Evolutionary conservation across 345 rosid species (phyloP), one percentile per base, ranked within the genome.

Genomic region (Brassica rapa): DNA sequence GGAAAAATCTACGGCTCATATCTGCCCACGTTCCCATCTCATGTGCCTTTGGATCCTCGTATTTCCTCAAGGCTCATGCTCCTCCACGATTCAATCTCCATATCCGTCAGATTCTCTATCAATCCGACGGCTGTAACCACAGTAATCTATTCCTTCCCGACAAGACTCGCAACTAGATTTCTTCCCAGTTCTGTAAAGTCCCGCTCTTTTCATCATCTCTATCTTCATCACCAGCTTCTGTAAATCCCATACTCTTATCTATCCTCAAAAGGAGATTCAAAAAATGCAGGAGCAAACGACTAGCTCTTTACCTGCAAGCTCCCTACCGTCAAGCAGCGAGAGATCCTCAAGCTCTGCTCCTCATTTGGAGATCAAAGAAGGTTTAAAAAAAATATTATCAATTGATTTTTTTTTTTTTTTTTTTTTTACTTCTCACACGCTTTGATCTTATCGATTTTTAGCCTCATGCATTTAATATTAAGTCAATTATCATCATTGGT

Each of bases 331-430:
- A 25, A 92, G 98, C 78, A 90, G 98, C 65, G 98, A 94, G 82
- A 88, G 94, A 82, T 94, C 98, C 62, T 90, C 97, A 8, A 88
- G 98, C 82, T 89, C 98, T 9, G 91, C 93, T 33, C 88, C 86
- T 14, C 97, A 88, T 37, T 85, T 83, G 55, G 94, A 90, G 81
- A 83, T 86, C 82, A 94, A 88, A 86, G 98, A 89, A 85, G 97
- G 98, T 1, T 5, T 0, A 51, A 1, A 51, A 51, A 16, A 51
- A 14, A 51, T 3, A 4, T 15, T 0, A n/a, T 51, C 57, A 15
- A 15, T 51, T 49, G 51, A 43, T 3, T 43, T 11, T 43, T 11
- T 0, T 0, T 8, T 8, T 3, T 43, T 11, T 43, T 11, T 0
- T 0, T 8, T 8, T 53, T 61, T 49, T 0, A 0, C 23, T 3